phyloP scores from a whole-genome alignment of 176 grass and related monocot genomes.

The Triticum turgidum region DNA sequence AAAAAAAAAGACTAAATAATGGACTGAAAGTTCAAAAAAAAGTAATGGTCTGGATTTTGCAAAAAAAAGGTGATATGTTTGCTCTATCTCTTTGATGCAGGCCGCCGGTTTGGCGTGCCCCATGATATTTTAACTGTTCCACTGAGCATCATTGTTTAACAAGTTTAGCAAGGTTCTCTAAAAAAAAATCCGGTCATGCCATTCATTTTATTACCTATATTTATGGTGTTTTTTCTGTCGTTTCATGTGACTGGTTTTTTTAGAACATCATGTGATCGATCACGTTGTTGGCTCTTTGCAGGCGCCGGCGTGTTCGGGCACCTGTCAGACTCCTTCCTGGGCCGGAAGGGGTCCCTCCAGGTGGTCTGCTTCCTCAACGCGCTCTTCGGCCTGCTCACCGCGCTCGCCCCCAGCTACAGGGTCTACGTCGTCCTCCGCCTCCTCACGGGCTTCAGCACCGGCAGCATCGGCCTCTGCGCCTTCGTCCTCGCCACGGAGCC shows the following conservation, averaged over 20 bases:
- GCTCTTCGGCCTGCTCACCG: slow-evolving; percentile 75
- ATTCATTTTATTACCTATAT: too few species aligned
- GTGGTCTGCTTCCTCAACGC: slow-evolving; percentile 68
- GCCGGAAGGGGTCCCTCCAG: slow-evolving; percentile 55
- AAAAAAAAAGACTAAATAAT: too few species aligned
- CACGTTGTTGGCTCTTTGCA: background rate
- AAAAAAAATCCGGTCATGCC: too few species aligned
- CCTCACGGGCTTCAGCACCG: slow-evolving; percentile 87
- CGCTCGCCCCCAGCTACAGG: slow-evolving; percentile 55
- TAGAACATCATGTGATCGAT: background rate
- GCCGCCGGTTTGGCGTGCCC: too few species aligned
- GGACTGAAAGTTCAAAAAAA: too few species aligned
- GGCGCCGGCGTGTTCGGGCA: slow-evolving; percentile 92
- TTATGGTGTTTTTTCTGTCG: background rate
- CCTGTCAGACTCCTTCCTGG: slow-evolving; percentile 79
- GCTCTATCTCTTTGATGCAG: too few species aligned
- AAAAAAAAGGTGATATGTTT: too few species aligned
- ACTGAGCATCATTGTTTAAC: too few species aligned
- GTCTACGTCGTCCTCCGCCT: slow-evolving; percentile 59
- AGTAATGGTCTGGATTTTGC: too few species aligned
- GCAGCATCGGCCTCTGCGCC: slow-evolving; percentile 70
- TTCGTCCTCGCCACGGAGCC: slow-evolving; percentile 96
- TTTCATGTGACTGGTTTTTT: background rate
- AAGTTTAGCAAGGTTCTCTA: too few species aligned
- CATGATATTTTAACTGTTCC: too few species aligned